Evolutionary conservation across 2,329 filamentous ascomycete species (phyloP).

Genomic region (Sordariomycetes sp.): DNA sequence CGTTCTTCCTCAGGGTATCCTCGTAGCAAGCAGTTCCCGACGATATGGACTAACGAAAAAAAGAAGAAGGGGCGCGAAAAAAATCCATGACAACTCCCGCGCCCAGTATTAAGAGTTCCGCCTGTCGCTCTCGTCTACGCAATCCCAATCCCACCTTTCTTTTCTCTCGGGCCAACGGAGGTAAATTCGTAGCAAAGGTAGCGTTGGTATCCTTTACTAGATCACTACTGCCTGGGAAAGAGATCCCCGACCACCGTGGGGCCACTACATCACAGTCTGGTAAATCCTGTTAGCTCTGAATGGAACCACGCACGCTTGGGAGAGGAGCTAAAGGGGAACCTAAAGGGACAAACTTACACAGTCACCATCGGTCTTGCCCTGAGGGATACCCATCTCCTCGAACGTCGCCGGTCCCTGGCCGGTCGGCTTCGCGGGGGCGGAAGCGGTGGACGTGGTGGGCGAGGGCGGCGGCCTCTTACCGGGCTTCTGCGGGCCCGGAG

Average conservation of each 20-base stretch:
- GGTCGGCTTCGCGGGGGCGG: slow-evolving; percentile 26
- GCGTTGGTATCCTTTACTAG: too few species aligned
- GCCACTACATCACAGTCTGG: slow-evolving; percentile 6
- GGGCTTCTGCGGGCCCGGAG: slow-evolving; percentile 18
- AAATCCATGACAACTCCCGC: background rate
- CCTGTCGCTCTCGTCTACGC: background rate
- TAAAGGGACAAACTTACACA: slow-evolving; percentile 55
- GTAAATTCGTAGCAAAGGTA: too few species aligned
- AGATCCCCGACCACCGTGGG: background rate
- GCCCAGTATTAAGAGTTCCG: background rate
- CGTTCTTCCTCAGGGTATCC: background rate
- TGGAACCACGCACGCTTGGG: background rate
- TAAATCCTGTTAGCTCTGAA: background rate
- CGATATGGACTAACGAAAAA: background rate
- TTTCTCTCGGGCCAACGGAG: too few species aligned
- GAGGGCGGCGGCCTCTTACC: slow-evolving; percentile 10
- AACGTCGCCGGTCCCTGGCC: slow-evolving; percentile 80
- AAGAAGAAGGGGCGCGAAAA: background rate
- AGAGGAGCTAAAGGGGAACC: background rate
- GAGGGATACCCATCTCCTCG: slow-evolving; percentile 93
- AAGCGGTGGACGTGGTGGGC: slow-evolving; percentile 14
- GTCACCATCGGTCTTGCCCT: slow-evolving; percentile 73
- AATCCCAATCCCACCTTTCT: too few species aligned
- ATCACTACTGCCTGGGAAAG: background rate
- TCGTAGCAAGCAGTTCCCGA: background rate